Percentiles rank a stretch among this genome's conserved stretches.
Evolutionary conservation across 179 eudicot genomes (phyloP).

Genomic region (Gypsophila paniculata): DNA sequence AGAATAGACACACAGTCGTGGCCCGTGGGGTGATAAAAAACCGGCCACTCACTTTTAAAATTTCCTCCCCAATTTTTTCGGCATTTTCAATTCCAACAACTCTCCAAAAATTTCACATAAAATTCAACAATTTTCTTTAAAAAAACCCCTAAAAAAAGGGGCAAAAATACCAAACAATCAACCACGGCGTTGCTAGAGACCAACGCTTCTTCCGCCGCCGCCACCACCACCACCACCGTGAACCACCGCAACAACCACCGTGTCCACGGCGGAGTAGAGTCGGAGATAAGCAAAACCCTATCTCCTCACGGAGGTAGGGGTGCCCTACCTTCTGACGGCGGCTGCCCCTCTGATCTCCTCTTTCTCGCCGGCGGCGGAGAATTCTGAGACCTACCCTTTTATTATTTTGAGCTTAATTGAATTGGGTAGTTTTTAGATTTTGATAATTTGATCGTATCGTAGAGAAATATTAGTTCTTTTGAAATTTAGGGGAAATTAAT

Average conservation of each 20-base stretch:
- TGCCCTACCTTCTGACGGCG: conserved; percentile 95
- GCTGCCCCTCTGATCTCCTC: conserved; percentile 94
- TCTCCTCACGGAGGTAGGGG: conserved; percentile 99
- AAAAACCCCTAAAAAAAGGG: not conserved
- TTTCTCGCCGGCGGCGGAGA: conserved; percentile 98
- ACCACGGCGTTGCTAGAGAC: conserved; percentile 35
- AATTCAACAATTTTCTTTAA: not conserved
- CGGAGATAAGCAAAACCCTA: conserved; percentile 45
- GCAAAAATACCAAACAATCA: not conserved
- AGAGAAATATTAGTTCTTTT: not conserved
- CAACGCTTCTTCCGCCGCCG: not conserved
- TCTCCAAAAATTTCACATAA: no score
- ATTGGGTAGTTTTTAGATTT: conserved; percentile 17
- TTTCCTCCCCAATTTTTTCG: no score
- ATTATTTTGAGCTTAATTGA: not conserved
- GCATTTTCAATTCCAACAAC: no score
- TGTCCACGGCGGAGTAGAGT: not conserved
- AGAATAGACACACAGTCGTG: no score
- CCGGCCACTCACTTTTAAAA: no score
- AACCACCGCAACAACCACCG: conserved; percentile 21
- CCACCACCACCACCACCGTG: not conserved
- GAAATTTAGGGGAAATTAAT: not conserved
- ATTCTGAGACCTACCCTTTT: not conserved
- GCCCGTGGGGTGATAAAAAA: no score
- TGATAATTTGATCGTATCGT: conserved; percentile 6